These are phyloP conservation scores for Metschnikowia proteae DNA, from an alignment of 805 yeast genomes.

Conservation along the genomic window DNA sequence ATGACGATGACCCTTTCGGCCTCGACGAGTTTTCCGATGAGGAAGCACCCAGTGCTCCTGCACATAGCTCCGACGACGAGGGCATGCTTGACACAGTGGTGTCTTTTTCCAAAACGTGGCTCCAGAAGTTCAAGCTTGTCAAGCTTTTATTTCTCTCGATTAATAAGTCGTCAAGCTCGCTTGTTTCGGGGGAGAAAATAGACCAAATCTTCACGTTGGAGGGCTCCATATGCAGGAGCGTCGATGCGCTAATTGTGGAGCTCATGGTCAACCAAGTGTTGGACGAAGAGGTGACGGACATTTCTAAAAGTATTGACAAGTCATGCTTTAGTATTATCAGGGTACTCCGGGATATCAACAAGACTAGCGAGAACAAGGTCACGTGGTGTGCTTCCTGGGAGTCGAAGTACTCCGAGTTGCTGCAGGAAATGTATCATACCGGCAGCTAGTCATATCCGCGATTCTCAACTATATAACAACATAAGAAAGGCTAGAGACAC, in stretches of 20 bases:
- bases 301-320: conserved; percentile 23
- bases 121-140: conserved; percentile 50
- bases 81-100: conserved; percentile 19
- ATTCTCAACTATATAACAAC: not conserved
- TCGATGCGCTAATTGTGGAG: conserved; percentile 60
- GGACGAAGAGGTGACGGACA: conserved; percentile 30
- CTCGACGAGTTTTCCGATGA: conserved; percentile 18
- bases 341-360: conserved; percentile 46
- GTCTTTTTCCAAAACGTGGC: conserved; percentile 47
- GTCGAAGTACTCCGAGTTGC: conserved; percentile 35
- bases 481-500: not conserved
- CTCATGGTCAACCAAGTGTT: conserved; percentile 47
- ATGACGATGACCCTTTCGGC: conserved; percentile 54
- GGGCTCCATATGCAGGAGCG: conserved; percentile 36
- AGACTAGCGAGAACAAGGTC: conserved; percentile 47
- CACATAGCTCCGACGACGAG: conserved; percentile 3
- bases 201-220: conserved; percentile 47
- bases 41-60: conserved; percentile 13
- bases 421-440: conserved; percentile 15
- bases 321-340: conserved; percentile 30
- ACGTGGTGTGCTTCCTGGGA: conserved; percentile 58
- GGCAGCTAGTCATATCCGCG: not conserved
- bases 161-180: conserved; percentile 52
- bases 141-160: conserved; percentile 57
- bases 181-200: conserved; percentile 39